Base-by-base conservation (phyloP, 768 basidiomycete species). In the Amanita exitialis region DNA sequence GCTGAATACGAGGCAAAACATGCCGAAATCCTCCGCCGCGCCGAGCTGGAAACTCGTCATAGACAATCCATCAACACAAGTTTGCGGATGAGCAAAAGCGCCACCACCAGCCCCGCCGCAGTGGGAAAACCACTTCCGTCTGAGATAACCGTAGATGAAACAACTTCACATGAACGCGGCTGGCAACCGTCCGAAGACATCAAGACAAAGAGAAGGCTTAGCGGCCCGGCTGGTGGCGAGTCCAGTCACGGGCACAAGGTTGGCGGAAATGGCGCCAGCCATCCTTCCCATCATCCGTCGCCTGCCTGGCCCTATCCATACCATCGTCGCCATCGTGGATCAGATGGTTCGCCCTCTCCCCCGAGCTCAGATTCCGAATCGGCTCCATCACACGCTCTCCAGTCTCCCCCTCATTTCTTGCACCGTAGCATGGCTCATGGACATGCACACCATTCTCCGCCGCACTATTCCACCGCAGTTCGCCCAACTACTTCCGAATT, bases 1-100 rank as follows among this genome's bases (percentile, higher is more conserved):
- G 90, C 89, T n/a, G 86, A 91, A 62, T 95, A 84, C 66, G 89
- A 92, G 62, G 77, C 82, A 8, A 73, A 79, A 8, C 86, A 83
- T 60, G 82, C 86, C 15, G 85, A 85, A 49, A 77, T 76, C 10
- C 60, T 77, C 32, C 70, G 73, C 27, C 74, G 90, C 28, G 90
- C 90, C 10, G 88, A 92, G 64, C 82, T 77, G 61, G 80, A 87
- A 59, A 69, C 79, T 39, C 76, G 81, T 46, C 75, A 77, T 51
- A 58, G 59, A 36, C 57, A 61, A 57, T 63, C 49, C 48, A 58
- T 44, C 57, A 55, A 52, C 59, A 54, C 47, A 34, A 58, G 57
- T 42, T 48, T 42, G n/a, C 61, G 62, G 16, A 57, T 78, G 18
- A 77, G 71, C 63, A 83, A 83, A 62, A 84, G 82, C 59, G 80